Evolutionary conservation across 106 monocot species (phyloP).

Genomic region (Phalaenopsis equestris): DNA sequence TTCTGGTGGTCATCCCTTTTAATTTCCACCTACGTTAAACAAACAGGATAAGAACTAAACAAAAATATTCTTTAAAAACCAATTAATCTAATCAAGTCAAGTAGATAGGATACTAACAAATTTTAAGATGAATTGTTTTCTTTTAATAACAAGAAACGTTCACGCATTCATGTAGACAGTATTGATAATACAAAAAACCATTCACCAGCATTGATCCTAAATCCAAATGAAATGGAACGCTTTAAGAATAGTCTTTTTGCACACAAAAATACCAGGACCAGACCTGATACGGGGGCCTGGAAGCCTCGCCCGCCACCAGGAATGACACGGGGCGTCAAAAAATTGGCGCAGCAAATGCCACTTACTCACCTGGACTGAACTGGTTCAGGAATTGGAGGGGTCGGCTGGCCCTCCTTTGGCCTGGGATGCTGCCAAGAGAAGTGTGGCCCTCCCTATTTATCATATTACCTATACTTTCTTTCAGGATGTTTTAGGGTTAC

Average conservation of each 20-base stretch:
- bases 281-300: too few species aligned
- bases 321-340: too few species aligned
- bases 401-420: too few species aligned
- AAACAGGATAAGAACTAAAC: slow-evolving; percentile 2
- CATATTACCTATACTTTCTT: too few species aligned
- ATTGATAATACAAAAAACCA: neutral
- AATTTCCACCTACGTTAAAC: slow-evolving; percentile 68
- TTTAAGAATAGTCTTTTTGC: neutral
- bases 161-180: neutral
- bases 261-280: neutral
- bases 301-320: too few species aligned
- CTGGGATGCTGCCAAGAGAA: too few species aligned
- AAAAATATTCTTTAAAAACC: neutral
- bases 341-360: too few species aligned
- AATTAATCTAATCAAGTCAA: neutral
- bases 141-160: neutral
- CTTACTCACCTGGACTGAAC: too few species aligned
- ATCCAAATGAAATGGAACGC: neutral
- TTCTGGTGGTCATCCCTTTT: slow-evolving; percentile 65
- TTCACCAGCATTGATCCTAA: neutral
- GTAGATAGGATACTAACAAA: neutral
- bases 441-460: too few species aligned
- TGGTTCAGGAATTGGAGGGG: too few species aligned
- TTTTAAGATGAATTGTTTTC: neutral
- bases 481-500: too few species aligned